phyloP scores from a whole-genome alignment of 1,284 basidiomycete genomes.

The Cutaneotrichosporon cavernicola region DNA sequence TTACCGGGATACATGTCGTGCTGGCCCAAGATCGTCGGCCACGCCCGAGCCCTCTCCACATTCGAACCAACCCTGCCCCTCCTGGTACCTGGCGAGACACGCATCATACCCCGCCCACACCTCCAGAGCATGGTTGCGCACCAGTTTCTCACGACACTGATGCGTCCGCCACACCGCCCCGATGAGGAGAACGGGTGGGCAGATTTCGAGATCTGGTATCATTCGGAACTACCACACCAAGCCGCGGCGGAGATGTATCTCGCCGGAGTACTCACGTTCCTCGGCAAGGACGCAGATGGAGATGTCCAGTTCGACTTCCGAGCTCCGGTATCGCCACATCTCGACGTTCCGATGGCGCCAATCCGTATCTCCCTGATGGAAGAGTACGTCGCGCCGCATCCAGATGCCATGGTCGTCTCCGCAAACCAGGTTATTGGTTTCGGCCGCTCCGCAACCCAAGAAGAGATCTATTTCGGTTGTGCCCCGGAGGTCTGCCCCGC shows the following conservation, averaged over 20 bases:
- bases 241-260: slow-evolving; percentile 5
- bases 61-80: neutral
- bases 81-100: neutral
- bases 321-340: neutral
- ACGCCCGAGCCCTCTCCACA: neutral
- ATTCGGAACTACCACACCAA: neutral
- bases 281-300: neutral
- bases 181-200: neutral
- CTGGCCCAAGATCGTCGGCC: neutral
- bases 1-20: neutral
- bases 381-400: neutral
- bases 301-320: neutral
- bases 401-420: slow-evolving; percentile 5
- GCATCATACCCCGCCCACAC: neutral
- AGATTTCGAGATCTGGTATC: slow-evolving; percentile 9
- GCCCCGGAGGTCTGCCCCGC: neutral
- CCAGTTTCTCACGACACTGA: neutral
- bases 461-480: slow-evolving; percentile 5
- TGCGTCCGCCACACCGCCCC: neutral
- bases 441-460: slow-evolving; percentile 6
- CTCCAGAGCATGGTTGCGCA: neutral
- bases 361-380: neutral
- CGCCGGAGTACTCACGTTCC: neutral
- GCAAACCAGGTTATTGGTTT: slow-evolving; percentile 14
- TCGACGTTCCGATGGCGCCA: neutral